phyloP scores from a whole-genome alignment of 1,284 basidiomycete species.

The Testicularia cyperi region DNA sequence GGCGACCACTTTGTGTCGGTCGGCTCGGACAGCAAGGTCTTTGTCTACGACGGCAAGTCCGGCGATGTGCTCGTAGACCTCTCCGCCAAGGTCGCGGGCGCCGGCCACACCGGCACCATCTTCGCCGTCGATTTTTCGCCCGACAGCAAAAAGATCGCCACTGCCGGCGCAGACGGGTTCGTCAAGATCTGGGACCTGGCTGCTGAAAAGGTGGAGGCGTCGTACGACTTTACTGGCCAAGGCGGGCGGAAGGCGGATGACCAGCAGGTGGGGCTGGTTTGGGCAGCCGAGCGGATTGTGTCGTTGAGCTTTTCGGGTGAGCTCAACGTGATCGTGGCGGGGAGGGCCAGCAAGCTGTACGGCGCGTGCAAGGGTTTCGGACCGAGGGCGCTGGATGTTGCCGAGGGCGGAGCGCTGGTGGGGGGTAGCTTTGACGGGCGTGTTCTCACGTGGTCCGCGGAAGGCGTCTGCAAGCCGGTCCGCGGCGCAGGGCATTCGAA shows the following conservation, averaged over 20 bases:
- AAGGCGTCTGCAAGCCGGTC: constrained; percentile 61
- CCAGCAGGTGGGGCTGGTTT: constrained; percentile 87
- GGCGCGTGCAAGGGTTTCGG: constrained; percentile 40
- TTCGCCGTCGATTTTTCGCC: constrained; percentile 62
- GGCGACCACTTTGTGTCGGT: constrained; percentile 75
- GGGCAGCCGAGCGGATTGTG: constrained; percentile 70
- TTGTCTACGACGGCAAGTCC: constrained; percentile 87
- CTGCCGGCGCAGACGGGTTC: constrained; percentile 82
- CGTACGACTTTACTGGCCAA: constrained; percentile 40
- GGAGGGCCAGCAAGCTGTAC: constrained; percentile 23
- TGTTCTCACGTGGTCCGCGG: constrained; percentile 67
- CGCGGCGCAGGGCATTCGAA: constrained; percentile 70
- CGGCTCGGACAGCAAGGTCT: constrained; percentile 83
- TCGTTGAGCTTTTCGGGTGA: constrained; percentile 82
- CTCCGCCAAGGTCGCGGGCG: constrained; percentile 25
- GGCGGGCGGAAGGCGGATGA: constrained; percentile 43
- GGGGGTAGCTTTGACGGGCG: constrained; percentile 74
- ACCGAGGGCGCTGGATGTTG: constrained; percentile 20
- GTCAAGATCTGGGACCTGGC: constrained; percentile 61
- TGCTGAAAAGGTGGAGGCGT: constrained; percentile 14
- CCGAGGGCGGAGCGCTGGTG: constrained; percentile 16
- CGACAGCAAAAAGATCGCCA: constrained; percentile 73
- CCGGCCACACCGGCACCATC: constrained; percentile 61
- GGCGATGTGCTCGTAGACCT: constrained; percentile 67
- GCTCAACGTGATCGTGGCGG: constrained; percentile 67